These are phyloP conservation scores for Monosporascus cannonballus DNA, from an alignment of 2,329 filamentous ascomycete genomes.

Conservation along the genomic window DNA sequence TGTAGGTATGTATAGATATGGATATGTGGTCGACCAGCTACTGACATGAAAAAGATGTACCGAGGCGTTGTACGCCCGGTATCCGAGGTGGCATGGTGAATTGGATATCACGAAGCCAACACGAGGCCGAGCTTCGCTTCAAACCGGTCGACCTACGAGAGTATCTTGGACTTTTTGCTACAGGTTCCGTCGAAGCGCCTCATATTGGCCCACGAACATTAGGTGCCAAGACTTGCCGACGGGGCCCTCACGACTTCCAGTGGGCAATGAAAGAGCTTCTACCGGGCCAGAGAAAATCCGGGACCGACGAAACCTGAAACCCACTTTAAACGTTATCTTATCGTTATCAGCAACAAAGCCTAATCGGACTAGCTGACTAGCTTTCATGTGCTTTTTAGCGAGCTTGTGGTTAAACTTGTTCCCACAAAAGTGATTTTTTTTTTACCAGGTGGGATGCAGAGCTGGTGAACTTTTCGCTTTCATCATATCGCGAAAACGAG, in stretches of 20 bases:
- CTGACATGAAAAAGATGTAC: slow-evolving; percentile 52
- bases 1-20: too few relatives aligned
- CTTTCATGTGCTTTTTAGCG: not conserved
- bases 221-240: not conserved
- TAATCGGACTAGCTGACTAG: not conserved
- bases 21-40: slow-evolving; percentile 10
- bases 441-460: not conserved
- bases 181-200: not conserved
- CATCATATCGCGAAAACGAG: not conserved
- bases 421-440: not conserved
- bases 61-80: slow-evolving; percentile 53
- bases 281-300: not conserved
- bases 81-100: slow-evolving; percentile 62
- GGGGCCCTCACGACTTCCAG: too few relatives aligned
- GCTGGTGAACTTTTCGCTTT: not conserved
- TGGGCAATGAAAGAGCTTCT: not conserved
- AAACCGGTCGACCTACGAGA: not conserved
- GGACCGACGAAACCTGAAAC: not conserved
- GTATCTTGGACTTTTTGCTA: not conserved
- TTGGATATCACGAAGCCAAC: slow-evolving; percentile 3
- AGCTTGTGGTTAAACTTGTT: not conserved
- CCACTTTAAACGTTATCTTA: not conserved
- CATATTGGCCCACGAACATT: not conserved
- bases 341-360: not conserved
- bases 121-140: not conserved